Base-by-base conservation (phyloP, 768 basidiomycete species). In the Hygrophoropsis aurantiaca region DNA sequence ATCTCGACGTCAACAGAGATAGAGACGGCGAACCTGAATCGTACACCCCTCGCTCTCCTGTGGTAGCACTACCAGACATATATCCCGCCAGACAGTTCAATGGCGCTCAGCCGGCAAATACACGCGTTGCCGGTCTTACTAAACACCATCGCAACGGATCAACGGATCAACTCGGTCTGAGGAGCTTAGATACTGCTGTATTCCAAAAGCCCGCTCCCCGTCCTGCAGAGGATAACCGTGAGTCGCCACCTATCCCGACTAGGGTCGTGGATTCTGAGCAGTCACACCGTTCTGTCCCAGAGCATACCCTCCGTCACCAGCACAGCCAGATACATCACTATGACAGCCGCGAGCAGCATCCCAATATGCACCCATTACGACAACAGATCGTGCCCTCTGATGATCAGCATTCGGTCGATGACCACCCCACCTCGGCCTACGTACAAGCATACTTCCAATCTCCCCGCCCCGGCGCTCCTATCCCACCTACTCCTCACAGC, bases 401-500 rank as follows among this genome's bases (percentile, higher is more conserved):
- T 36, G 85, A 87, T 30, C 78, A 81, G 11, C 74, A 74, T 51
- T 78, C 84, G 44, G 68, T 73, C 37, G 82, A 85, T 36, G 82
- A 86, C 54, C 69, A 86, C 54, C 69, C 82, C 0, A 73, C 79
- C 0, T 75, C 77, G 0, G 69, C 79, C 11, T 85, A 83, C 61
- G 69, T 85, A 32, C 80, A 81, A 46, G 61, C 75, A 0, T 85
- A 83, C 57, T 68, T 81, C 18, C 77, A 74, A 21, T 76, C 81
- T 1, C 71, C 78, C 3, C 81, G 88, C 0, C 87, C 86, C 0
- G 79, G 82, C 48, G 88, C 86, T 0, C 89, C 89, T 15, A 76
- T 90, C 33, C 88, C 89, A 0, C 87, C 89, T 0, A 90, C 89
- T 0, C 88, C 87, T 3, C 85, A 86, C 45, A 84, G 79, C 40